A percentile compares a stretch with the other conserved stretches of the same genome.
Evolutionary conservation across 345 rosid species (phyloP).

Genomic region (Hibiscus trionum): DNA sequence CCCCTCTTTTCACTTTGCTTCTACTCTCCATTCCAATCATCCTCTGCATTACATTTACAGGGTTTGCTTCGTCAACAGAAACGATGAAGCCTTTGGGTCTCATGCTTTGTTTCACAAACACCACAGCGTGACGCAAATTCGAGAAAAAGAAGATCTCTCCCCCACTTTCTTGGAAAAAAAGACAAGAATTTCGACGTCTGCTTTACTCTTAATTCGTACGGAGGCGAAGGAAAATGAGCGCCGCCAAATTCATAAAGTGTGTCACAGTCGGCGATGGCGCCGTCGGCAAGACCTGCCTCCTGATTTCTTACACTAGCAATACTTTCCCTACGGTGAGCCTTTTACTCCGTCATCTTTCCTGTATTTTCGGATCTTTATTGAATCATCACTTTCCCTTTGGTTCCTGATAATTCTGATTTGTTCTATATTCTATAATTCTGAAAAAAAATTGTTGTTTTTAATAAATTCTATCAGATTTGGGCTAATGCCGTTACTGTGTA

Average conservation of each 20-base stretch:
- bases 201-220: neutral
- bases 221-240: slow-evolving; percentile 2
- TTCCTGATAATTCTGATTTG: neutral
- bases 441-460: neutral
- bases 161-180: neutral
- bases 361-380: neutral
- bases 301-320: slow-evolving; percentile 93
- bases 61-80: neutral
- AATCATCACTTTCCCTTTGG: neutral
- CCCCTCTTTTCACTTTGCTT: neutral
- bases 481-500: neutral
- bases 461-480: neutral
- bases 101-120: neutral
- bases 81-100: neutral
- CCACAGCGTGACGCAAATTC: neutral
- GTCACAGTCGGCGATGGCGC: slow-evolving; percentile 97
- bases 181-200: no score
- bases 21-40: neutral
- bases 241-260: slow-evolving; percentile 78
- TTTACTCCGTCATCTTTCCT: neutral
- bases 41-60: neutral
- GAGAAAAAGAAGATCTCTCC: neutral
- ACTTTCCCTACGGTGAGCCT: slow-evolving; percentile 70
- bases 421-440: neutral
- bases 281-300: slow-evolving; percentile 90